Conservation (phyloP, 345 rosid species). For the Erodium maritimum region DNA sequence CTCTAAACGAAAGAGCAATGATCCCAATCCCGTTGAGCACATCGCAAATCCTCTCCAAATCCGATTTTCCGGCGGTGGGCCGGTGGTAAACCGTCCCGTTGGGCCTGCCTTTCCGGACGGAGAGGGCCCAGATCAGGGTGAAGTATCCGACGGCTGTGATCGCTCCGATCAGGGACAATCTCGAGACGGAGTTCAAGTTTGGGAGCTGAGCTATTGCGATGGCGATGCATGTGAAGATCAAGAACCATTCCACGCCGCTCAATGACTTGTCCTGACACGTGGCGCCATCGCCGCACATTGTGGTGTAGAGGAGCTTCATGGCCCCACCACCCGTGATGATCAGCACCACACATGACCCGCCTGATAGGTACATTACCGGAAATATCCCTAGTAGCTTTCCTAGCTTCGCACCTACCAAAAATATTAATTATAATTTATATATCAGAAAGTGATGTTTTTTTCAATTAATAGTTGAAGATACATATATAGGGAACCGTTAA, state of each 20-base stretch:
- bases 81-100: constrained; percentile 13
- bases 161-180: constrained; percentile 28
- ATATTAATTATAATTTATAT: no score
- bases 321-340: constrained; percentile 33
- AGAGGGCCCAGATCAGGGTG: constrained; percentile 27
- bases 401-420: constrained; percentile 26
- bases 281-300: constrained; percentile 6
- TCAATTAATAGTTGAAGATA: no score
- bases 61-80: constrained; percentile 3
- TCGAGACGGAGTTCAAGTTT: constrained; percentile 32
- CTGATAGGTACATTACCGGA: constrained; percentile 56
- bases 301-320: constrained; percentile 18
- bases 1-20: constrained; percentile 34
- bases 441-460: no score
- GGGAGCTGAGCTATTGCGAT: constrained; percentile 31
- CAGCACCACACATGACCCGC: constrained; percentile 36
- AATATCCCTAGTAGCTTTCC: constrained; percentile 39
- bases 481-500: no score
- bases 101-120: constrained; percentile 18
- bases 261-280: constrained; percentile 13
- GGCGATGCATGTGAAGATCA: constrained; percentile 33
- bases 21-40: constrained; percentile 33
- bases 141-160: constrained; percentile 21
- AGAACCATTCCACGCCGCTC: constrained; percentile 27
- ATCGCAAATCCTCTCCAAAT: constrained; percentile 9